Evolutionary conservation across 306 rosid species (phyloP).

Genomic region (Ammopiptanthus mongolicus): DNA sequence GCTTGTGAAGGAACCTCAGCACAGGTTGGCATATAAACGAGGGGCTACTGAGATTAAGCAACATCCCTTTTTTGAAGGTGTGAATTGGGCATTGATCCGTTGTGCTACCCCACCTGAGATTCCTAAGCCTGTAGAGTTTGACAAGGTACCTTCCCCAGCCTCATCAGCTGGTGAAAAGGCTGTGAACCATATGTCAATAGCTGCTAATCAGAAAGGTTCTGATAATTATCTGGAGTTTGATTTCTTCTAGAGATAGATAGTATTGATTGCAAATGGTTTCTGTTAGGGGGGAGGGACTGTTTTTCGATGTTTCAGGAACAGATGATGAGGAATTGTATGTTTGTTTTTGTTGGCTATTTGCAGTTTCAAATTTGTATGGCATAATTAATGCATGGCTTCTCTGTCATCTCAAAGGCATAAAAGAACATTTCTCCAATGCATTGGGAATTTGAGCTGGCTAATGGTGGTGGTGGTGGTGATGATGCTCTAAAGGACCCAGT

Average conservation of each 20-base stretch:
- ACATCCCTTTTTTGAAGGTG: constrained; percentile 96
- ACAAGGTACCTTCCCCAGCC: constrained; percentile 66
- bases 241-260: constrained; percentile 72
- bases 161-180: constrained; percentile 66
- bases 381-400: constrained; percentile 54
- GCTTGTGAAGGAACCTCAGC: constrained; percentile 90
- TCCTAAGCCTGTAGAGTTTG: constrained; percentile 78
- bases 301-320: constrained; percentile 50
- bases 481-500: constrained; percentile 2
- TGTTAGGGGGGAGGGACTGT: constrained; percentile 40
- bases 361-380: constrained; percentile 54
- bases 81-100: constrained; percentile 95
- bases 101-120: constrained; percentile 99
- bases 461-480: constrained; percentile 8
- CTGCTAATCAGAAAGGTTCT: constrained; percentile 60
- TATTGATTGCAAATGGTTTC: constrained; percentile 43
- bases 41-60: constrained; percentile 96
- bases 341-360: constrained; percentile 49
- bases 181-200: constrained; percentile 40
- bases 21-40: constrained; percentile 85
- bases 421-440: constrained; percentile 14
- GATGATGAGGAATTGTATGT: constrained; percentile 56
- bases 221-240: constrained; percentile 95
- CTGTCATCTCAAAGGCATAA: constrained; percentile 39
- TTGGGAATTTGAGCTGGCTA: constrained; percentile 9